Evolutionary conservation across 495 filamentous ascomycete genomes (phyloP), one percentile per base, ranked within the genome.

Genomic region (Amphirosellinia nigrospora): DNA sequence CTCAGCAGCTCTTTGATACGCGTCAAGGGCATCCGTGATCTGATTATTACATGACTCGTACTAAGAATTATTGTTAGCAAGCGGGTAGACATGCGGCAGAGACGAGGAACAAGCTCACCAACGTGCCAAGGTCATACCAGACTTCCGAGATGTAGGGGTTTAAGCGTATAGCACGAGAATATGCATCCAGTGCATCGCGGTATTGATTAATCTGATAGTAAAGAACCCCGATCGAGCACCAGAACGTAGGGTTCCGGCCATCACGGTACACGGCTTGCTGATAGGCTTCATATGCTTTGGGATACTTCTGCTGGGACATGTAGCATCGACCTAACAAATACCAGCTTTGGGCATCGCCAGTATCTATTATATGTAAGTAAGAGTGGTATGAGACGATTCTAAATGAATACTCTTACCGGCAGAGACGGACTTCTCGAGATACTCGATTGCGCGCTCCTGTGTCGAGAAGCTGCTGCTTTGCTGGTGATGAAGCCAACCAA

Each of bases 131-230:
- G 82, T 99, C 96, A 81, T 98, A 99, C 96, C 96, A 99, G 48
- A 99, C 96, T 79, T 99, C 96, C 5, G 96, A 98, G 72, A 99
- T 99, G 85, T 96, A 97, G 2, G 96, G 96, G 78, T 98, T 99
- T 76, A 99, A 83, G 69, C 96, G 93, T 75, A 99, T 99, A 52
- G 96, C 96, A 70, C 96, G 93, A 73, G 94, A 97, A 82, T 99
- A 99, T 70, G 96, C 96, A 86, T 99, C 96, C 61, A 99, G 88
- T 21, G 96, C 96, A 85, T 99, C 96, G 61, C 96, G 90, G 80
- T 99, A 99, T 85, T 99, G 96, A 79, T 99, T 99, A 84, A 99
- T 99, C 82, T 99, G 96, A 82, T 98, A 99, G 78, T 99, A 99
- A 45, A 99, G 88, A 21, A 99, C 96, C 77, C 96, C 96, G 78